Base-by-base conservation (phyloP, 208 protist genomes). In the Leptomonas pyrrhocoris region DNA sequence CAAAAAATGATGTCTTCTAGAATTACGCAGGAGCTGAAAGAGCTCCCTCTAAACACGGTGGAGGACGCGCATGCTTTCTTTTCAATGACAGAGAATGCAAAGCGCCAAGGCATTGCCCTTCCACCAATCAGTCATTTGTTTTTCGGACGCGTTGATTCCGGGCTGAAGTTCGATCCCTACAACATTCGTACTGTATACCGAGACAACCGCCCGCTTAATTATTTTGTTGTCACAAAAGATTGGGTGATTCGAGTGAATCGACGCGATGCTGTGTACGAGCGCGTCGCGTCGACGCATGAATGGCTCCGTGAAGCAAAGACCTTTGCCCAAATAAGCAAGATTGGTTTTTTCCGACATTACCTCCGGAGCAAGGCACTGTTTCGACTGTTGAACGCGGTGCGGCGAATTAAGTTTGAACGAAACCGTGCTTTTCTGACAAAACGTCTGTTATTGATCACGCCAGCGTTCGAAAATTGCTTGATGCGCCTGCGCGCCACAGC, bases 71-170 rank as follows among this genome's bases (percentile, higher is more conserved):
- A 54, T 4, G 69, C 36, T 50, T 87, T 90, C 45, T 90, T 85
- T 69, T 40, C 61, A 8, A 36, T 69, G n/a, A 27, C 85, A 6
- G 79, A 82, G 25, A 74, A 60, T 49, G 68, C 81, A 34, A 76
- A 81, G 25, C 23, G 62, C 11, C 73, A 72, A 31, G 81, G 85
- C 8, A 68, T 78, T 12, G 42, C 79, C 0, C 54, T 87, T 28
- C 79, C 88, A 57, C 81, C 83, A 1, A 77, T 96, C 19, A 90
- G 83, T 55, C 93, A 96, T 62, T 73, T 97, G 19, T 97, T 94
- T 64, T 92, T 90, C 55, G 93, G 90, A 2, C 80, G 84, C 30
- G 79, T 84, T 4, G 81, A 88, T 57, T 66, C 68, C 1, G 79
- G 83, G 6, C 79, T 95, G 6, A 59, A 77, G 30, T 97, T 90